Evolutionary conservation across 257 asterid genomes (phyloP), one percentile per base, ranked within the genome.

Genomic region (Lithospermum erythrorhizon): DNA sequence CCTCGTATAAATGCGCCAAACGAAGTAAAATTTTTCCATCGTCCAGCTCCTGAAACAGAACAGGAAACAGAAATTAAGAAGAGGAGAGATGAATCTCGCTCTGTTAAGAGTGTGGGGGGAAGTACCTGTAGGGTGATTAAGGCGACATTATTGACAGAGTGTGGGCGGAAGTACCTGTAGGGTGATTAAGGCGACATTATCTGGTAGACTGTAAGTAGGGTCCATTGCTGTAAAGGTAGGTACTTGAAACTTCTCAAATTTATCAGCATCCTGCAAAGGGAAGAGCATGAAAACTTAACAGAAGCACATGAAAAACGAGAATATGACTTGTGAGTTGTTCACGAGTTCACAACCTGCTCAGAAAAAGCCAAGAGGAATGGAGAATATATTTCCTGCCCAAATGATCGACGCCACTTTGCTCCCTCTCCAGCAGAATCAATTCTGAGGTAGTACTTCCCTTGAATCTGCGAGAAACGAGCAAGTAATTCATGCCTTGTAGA

Each of bases 1-100:
- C 97, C 99, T 93, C 99, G 54, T 83, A 93, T 80, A 93, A 61
- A 79, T 93, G 99, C 21, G 97, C 97, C 79, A 93, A 72, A 0
- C 99, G 96, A 30, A 93, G 79, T 57, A 93, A 84, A 52, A 82
- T 88, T 5, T 61, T 71, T 52, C 85, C 79, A 17, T 83, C 84
- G 65, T 82, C 85, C 59, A 89, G 95, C 77, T 84, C 97, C 99
- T 89, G 79, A 65, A 75, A 13, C 32, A 51, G 49, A 51, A 20
- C 16, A 20, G 27, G 6, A 21, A 56, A 19, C 51, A 56, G 20
- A 58, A 18, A 57, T 10, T 58, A 8, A 37, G 52, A 21, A 53
- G 14, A 53, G 15, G 15, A 32, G n/a, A 25, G 9, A 10, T 19
- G 27, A 11, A n/a, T 22, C 23, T 18, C 37, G 15, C 13, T 60